Percentiles rank a stretch among this genome's conserved stretches.
Evolutionary conservation across 2,329 filamentous ascomycete species (phyloP).

Genomic region (Ophiostoma fasciatum): DNA sequence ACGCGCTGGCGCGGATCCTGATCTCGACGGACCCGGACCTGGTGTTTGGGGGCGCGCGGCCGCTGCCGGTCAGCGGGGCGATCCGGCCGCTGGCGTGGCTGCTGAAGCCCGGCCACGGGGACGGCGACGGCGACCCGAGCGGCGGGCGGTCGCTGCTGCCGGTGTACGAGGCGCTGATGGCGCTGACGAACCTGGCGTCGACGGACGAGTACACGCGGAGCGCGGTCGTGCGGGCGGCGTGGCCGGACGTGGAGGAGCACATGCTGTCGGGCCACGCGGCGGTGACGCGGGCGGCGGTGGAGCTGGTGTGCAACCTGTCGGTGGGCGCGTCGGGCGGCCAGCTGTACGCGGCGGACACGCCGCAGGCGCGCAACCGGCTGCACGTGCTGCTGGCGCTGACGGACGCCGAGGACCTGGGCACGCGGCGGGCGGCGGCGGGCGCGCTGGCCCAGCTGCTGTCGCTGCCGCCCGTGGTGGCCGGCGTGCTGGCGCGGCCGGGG

Average conservation of each 20-base stretch:
- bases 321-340: constrained; percentile 50
- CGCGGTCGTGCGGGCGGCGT: constrained; percentile 58
- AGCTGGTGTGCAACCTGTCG: constrained; percentile 84
- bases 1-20: constrained; percentile 69
- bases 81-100: constrained; percentile 69
- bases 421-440: constrained; percentile 72
- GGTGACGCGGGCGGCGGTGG: constrained; percentile 69
- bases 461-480: constrained; percentile 59
- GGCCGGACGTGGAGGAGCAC: constrained; percentile 67
- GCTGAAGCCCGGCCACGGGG: constrained; percentile 36
- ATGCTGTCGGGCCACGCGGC: constrained; percentile 61
- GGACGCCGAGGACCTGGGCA: constrained; percentile 69
- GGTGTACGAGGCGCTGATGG: constrained; percentile 79
- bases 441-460: constrained; percentile 73
- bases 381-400: constrained; percentile 78
- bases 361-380: constrained; percentile 54
- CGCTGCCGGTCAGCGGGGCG: constrained; percentile 61
- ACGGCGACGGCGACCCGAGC: constrained; percentile 44
- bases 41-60: constrained; percentile 66
- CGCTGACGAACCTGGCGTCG: constrained; percentile 85
- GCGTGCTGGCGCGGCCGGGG: constrained; percentile 53
- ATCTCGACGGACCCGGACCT: constrained; percentile 76
- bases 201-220: constrained; percentile 52
- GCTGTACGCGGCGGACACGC: constrained; percentile 50
- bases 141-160: constrained; percentile 56